Evolutionary conservation across 441 rosid species (phyloP), one percentile per base, ranked within the genome.

Genomic region (Biscutella laevigata): DNA sequence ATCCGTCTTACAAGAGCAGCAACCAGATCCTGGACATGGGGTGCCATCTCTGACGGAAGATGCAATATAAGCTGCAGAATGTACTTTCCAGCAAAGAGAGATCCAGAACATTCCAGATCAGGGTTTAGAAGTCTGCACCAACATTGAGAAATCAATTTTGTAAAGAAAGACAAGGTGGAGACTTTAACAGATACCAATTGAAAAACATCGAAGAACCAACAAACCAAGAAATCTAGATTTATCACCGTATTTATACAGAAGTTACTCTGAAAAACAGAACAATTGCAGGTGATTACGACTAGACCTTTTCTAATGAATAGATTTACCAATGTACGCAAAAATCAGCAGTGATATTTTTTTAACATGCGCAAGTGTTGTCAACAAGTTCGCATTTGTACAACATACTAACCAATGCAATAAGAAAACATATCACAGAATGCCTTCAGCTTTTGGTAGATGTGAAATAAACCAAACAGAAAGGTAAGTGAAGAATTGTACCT

Each of bases 11-110:
- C 86, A 64, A 91, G 87, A 66, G 96, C 94, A 63, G 79, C 79
- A 72, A 83, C 78, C 61, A 91, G 73, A 74, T 85, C 75, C 29
- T 50, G 79, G 57, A 85, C 76, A 71, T 85, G 95, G 13, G 74
- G 90, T 43, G 83, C 87, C 94, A 91, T 91, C 69, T 91, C 88
- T 38, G 66, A 72, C 13, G 98, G 94, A 61, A 91, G 78, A 69
- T 85, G 94, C 80, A 91, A 80, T 58, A 91, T 83, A 59, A 91
- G 95, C 74, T 87, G 96, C 76, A 91, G 73, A 67, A 85, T 75
- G 61, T 83, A 91, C 71, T 74, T 82, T 40, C 96, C 98, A 44
- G 90, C 94, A 70, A 91, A 88, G 51, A 91, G 82, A 51, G 98
- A 91, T 67, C 96, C 96, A 52, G 98, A 91, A 76, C 94, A 78